Conservation (phyloP, 225 moss, liverwort and hornwort genomes). For the Ulota crispa region DNA sequence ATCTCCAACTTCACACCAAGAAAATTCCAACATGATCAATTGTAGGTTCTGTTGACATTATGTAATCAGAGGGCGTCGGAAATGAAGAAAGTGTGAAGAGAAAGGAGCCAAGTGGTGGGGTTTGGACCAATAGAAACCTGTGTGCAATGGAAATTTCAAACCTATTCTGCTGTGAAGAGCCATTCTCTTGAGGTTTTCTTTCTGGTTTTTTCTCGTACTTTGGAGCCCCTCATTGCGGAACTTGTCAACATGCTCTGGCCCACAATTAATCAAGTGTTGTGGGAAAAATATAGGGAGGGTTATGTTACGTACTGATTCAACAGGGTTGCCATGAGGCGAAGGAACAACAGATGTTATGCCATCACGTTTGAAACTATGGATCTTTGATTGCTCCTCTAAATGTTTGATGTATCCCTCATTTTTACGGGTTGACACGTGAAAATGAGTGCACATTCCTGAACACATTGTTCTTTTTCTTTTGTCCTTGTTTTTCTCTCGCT, state of each 20-base stretch:
- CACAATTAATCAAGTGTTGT: background rate
- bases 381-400: constrained; percentile 12
- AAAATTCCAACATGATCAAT: background rate
- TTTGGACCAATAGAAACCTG: background rate
- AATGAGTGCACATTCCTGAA: constrained; percentile 36
- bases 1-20: background rate
- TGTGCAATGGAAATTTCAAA: background rate
- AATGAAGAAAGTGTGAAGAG: background rate
- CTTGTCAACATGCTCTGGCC: background rate
- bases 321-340: constrained; percentile 7
- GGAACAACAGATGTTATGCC: constrained; percentile 6
- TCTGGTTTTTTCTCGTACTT: background rate
- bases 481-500: background rate
- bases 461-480: constrained; percentile 20
- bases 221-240: background rate
- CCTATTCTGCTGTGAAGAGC: background rate
- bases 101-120: background rate
- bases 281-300: background rate
- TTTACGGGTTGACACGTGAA: constrained; percentile 18
- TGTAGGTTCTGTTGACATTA: background rate
- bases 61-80: background rate
- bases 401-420: constrained; percentile 33
- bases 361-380: constrained; percentile 31
- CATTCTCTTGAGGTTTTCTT: too few species aligned
- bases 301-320: constrained; percentile 23